A percentile compares a stretch with the other conserved stretches of the same genome.
Conservation (phyloP, 225 moss, liverwort and hornwort genomes). For the Sphagnum contortum region DNA sequence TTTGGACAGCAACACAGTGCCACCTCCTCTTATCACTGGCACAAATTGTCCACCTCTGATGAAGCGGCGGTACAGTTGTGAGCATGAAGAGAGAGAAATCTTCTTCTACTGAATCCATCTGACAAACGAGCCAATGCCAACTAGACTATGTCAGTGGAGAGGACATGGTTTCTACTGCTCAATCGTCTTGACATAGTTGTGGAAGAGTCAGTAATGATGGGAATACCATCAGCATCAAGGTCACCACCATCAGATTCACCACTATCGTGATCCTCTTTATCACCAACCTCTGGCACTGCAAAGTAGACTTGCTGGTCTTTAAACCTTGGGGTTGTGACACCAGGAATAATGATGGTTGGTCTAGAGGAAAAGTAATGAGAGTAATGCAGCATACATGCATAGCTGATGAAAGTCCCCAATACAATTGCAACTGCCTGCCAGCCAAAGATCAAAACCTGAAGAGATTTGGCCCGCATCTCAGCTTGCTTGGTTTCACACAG, state of each 20-base stretch:
- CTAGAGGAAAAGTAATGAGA: neutral
- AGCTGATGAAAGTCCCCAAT: conserved; percentile 25
- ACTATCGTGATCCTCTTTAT: conserved; percentile 10
- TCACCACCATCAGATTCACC: conserved; percentile 23
- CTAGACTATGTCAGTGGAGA: too few species aligned
- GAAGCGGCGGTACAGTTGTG: too few species aligned
- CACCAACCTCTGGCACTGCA: conserved; percentile 19
- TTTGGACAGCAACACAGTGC: too few species aligned
- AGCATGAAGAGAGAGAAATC: too few species aligned
- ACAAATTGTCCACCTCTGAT: too few species aligned
- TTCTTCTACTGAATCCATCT: too few species aligned
- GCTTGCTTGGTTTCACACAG: conserved; percentile 21
- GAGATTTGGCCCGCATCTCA: conserved; percentile 55
- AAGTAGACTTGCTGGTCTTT: conserved; percentile 37
- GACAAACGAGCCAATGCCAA: too few species aligned
- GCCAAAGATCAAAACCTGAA: conserved; percentile 67
- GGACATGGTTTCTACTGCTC: conserved; percentile 20
- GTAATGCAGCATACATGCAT: conserved; percentile 16
- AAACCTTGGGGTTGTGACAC: neutral
- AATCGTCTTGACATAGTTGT: conserved; percentile 37
- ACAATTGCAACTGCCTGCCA: conserved; percentile 43
- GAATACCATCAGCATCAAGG: conserved; percentile 19
- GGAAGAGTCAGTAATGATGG: conserved; percentile 17
- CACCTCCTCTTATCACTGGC: too few species aligned
- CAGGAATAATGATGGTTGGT: conserved; percentile 14